phyloP scores from a whole-genome alignment of 345 rosid genomes.

The Cochlearia excelsa region DNA sequence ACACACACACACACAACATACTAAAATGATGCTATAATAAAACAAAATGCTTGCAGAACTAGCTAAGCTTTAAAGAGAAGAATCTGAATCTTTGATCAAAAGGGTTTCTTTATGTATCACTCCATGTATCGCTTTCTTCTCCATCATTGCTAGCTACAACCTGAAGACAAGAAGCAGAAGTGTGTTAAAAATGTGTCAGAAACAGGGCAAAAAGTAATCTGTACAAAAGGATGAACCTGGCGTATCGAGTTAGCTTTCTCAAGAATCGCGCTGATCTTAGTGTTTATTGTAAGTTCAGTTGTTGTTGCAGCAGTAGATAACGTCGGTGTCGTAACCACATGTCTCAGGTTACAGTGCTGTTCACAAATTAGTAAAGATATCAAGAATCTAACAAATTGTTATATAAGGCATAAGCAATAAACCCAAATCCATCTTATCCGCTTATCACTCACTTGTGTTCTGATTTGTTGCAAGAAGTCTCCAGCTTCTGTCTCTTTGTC shows the following conservation, averaged over 20 bases:
- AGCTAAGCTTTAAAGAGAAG: conserved; percentile 2
- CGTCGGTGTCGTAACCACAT: conserved; percentile 46
- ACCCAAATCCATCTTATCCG: too few relatives aligned
- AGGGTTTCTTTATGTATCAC: conserved; percentile 33
- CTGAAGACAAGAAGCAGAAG: conserved; percentile 41
- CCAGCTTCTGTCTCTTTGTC: conserved; percentile 58
- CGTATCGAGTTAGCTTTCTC: conserved; percentile 97
- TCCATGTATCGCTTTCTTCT: conserved; percentile 84
- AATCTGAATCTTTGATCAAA: conserved; percentile 4
- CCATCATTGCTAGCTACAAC: conserved; percentile 77
- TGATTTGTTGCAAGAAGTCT: conserved; percentile 80
- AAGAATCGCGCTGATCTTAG: conserved; percentile 71
- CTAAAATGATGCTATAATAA: conserved; percentile 10
- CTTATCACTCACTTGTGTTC: conserved; percentile 60
- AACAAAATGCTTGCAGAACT: conserved; percentile 14
- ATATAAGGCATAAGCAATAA: background rate
- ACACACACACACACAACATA: conserved; percentile 25
- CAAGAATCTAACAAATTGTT: conserved; percentile 9
- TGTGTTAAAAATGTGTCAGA: conserved; percentile 11
- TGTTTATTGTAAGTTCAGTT: conserved; percentile 45
- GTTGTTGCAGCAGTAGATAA: conserved; percentile 38
- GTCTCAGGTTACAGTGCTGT: conserved; percentile 77
- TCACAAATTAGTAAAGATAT: conserved; percentile 4
- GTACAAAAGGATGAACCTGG: conserved; percentile 48
- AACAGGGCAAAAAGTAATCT: background rate